Conservation (phyloP, 805 yeast genomes). For the Sungouiella thailandica region DNA sequence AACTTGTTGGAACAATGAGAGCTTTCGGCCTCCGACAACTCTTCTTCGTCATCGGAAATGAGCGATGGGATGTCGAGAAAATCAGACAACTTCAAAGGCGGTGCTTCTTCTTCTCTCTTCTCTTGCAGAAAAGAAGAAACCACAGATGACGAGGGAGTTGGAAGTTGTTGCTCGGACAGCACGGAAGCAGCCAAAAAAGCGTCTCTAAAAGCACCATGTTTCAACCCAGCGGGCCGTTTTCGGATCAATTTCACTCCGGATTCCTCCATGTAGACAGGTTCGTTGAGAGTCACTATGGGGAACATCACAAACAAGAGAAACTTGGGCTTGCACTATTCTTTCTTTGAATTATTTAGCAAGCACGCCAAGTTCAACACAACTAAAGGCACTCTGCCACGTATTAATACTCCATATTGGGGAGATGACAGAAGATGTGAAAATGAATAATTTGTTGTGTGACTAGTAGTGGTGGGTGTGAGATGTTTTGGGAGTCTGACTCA, state of each 20-base stretch:
- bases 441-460: too few relatives aligned
- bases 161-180: constrained; percentile 1
- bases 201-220: constrained; percentile 1
- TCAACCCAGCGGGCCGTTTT: background rate
- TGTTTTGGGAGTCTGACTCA: too few relatives aligned
- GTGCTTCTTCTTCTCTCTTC: constrained; percentile 1
- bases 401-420: too few relatives aligned
- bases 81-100: constrained; percentile 13
- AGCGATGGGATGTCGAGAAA: constrained; percentile 28
- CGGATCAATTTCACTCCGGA: background rate
- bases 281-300: constrained; percentile 13
- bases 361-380: too few relatives aligned
- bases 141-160: constrained; percentile 6
- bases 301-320: constrained; percentile 1
- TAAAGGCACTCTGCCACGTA: too few relatives aligned
- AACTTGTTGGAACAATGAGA: constrained; percentile 5
- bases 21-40: constrained; percentile 24
- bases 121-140: constrained; percentile 3
- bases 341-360: constrained; percentile 1
- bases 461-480: too few relatives aligned
- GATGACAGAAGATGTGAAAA: too few relatives aligned
- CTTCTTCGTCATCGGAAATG: constrained; percentile 28
- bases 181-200: constrained; percentile 3
- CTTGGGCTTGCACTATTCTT: constrained; percentile 1
- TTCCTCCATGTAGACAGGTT: constrained; percentile 6